A percentile compares a stretch with the other conserved stretches of the same genome.
Evolutionary conservation across 352 stramenopile species (phyloP).

Genomic region (Globisporangium nunn): DNA sequence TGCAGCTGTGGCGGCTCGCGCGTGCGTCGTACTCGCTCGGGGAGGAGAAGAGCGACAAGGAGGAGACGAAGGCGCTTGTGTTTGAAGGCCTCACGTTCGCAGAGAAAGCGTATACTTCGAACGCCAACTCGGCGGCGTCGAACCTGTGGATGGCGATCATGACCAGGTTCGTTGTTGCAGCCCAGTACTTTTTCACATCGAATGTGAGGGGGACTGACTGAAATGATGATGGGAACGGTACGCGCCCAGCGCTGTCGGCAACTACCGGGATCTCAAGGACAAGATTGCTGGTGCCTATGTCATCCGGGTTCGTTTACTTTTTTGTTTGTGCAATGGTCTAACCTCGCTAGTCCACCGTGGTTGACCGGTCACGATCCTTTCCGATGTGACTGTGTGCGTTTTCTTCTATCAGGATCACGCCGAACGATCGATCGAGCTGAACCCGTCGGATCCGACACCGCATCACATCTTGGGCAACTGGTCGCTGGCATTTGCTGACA

Average conservation of each 20-base stretch:
- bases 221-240: not conserved
- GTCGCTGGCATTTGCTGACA: conserved; percentile 72
- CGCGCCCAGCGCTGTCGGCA: conserved; percentile 33
- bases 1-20: conserved; percentile 54
- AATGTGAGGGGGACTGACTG: not conserved
- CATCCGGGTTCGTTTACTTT: conserved; percentile 31
- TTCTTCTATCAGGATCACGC: conserved; percentile 35
- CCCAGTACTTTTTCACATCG: too few relatives aligned
- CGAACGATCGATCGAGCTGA: conserved; percentile 61
- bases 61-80: conserved; percentile 51
- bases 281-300: conserved; percentile 65
- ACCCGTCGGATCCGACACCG: conserved; percentile 47
- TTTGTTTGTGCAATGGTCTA: not conserved
- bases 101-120: conserved; percentile 39
- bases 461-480: conserved; percentile 73
- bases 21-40: conserved; percentile 56
- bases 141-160: conserved; percentile 82
- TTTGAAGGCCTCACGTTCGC: conserved; percentile 46
- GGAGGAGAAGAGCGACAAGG: conserved; percentile 25
- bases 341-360: too few relatives aligned
- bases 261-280: conserved; percentile 55
- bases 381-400: too few relatives aligned
- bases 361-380: too few relatives aligned
- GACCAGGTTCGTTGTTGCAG: conserved; percentile 22
- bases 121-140: conserved; percentile 37